A percentile compares a stretch with the other conserved stretches of the same genome.
Evolutionary conservation across 2,329 filamentous ascomycete species (phyloP).

Genomic region (Trichoderma cornu-damae): DNA sequence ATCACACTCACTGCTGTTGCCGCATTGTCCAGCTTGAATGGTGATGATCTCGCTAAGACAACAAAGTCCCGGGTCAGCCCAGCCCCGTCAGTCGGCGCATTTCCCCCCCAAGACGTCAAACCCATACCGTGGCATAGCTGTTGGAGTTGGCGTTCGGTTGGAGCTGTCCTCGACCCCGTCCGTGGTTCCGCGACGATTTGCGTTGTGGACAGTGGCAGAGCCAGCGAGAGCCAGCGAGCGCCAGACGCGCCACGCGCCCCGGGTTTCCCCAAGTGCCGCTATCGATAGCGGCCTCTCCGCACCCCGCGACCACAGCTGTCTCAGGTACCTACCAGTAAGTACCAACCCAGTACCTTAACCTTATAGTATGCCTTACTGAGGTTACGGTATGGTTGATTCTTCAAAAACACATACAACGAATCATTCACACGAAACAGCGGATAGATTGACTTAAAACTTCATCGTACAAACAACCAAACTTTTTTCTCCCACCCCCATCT

Average conservation of each 20-base stretch:
- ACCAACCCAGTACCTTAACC: too few species aligned
- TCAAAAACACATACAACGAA: too few species aligned
- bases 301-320: neutral
- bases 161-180: neutral
- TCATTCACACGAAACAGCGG: too few species aligned
- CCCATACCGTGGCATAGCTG: constrained; percentile 28
- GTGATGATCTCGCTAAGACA: constrained; percentile 92
- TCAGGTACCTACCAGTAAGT: too few species aligned
- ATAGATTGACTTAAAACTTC: too few species aligned
- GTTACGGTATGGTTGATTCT: too few species aligned
- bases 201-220: neutral
- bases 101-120: neutral
- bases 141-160: neutral
- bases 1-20: constrained; percentile 80
- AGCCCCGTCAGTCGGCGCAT: constrained; percentile 1
- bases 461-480: too few species aligned
- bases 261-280: neutral
- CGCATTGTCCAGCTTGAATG: constrained; percentile 97
- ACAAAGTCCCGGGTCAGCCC: neutral
- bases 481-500: too few species aligned
- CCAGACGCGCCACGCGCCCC: constrained; percentile 13
- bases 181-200: neutral
- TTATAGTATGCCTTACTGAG: too few species aligned
- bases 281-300: constrained; percentile 15
- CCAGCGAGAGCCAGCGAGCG: neutral